Base-by-base conservation (phyloP, 257 asterid species). In the Penstemon barbatus region DNA sequence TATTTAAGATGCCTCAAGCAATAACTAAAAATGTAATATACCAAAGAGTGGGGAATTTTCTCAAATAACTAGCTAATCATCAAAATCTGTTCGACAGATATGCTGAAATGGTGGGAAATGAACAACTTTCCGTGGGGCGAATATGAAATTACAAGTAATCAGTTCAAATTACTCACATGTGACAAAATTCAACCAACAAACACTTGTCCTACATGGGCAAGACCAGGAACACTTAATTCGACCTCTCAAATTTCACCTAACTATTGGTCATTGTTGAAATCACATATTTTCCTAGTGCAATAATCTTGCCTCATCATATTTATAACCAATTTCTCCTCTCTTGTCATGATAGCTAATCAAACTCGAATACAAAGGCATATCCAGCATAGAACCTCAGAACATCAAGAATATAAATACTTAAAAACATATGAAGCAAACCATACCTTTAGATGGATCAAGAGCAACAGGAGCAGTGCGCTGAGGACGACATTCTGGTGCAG, bases 391-490 rank as follows among this genome's bases (percentile, higher is more conserved):
- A 25, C 33, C 33, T 25, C 33, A 25, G 33, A 25, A 25, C 33
- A 25, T 25, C 33, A 25, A 25, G 33, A 25, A 25, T 25, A 25
- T 11, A 43, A n/a, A 19, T 3, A 18, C 6, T 4, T 10, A 25
- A 46, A 5, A 3, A 58, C 18, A 37, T 6, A 12, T 46, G 8
- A 6, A 56, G 46, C 10, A 69, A 25, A 25, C 33, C 33, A 73
- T 86, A 94, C 99, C 99, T 83, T 84, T 84, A 38, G 84, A 73
- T 67, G 91, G 92, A 79, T 75, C 87, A 56, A 72, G 63, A 43
- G 81, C 71, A 61, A 74, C 71, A 11, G 87, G 87, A 43, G 81
- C 74, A 57, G 87, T 83, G 43, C 82, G 83, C 15, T 79, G 82
- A 63, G 85, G 70, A 71, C 89, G 89, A 25, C 86, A 87, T 19